These are phyloP conservation scores for Clavariopsis aquatica DNA, from an alignment of 495 filamentous ascomycete genomes.

Conservation along the genomic window DNA sequence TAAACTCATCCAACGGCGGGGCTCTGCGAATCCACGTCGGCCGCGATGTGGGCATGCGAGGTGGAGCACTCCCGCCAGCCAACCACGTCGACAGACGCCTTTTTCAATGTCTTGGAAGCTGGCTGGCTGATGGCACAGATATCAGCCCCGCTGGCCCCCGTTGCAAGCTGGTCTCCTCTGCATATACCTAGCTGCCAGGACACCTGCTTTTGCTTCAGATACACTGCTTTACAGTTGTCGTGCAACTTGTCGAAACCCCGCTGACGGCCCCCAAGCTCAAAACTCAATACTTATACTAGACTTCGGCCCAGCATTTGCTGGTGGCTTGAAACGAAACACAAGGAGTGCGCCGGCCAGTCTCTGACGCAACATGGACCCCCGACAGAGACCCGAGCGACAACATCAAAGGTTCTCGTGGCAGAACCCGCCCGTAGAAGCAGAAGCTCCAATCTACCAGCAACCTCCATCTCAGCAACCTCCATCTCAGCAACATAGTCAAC, in stretches of 20 bases:
- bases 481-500: slow-evolving; percentile 10
- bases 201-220: slow-evolving; percentile 10
- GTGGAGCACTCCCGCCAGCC: slow-evolving; percentile 18
- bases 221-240: slow-evolving; percentile 16
- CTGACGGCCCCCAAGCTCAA: slow-evolving; percentile 9
- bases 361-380: slow-evolving; percentile 27
- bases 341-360: neutral
- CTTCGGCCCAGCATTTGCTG: neutral
- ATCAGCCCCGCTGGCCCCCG: slow-evolving; percentile 24
- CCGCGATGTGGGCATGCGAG: slow-evolving; percentile 12
- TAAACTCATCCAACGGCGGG: slow-evolving; percentile 13
- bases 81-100: slow-evolving; percentile 17
- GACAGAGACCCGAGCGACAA: slow-evolving; percentile 17
- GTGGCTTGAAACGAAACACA: slow-evolving; percentile 11
- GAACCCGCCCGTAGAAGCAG: slow-evolving; percentile 13
- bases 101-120: slow-evolving; percentile 17
- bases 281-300: neutral
- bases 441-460: neutral
- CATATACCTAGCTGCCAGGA: neutral
- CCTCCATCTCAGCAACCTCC: slow-evolving; percentile 8
- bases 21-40: slow-evolving; percentile 5
- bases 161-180: neutral
- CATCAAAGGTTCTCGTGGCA: slow-evolving; percentile 39
- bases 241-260: slow-evolving; percentile 6
- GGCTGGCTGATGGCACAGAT: slow-evolving; percentile 16